Evolutionary conservation across 1,284 basidiomycete species (phyloP).

Genomic region (Spongispora temasekensis): DNA sequence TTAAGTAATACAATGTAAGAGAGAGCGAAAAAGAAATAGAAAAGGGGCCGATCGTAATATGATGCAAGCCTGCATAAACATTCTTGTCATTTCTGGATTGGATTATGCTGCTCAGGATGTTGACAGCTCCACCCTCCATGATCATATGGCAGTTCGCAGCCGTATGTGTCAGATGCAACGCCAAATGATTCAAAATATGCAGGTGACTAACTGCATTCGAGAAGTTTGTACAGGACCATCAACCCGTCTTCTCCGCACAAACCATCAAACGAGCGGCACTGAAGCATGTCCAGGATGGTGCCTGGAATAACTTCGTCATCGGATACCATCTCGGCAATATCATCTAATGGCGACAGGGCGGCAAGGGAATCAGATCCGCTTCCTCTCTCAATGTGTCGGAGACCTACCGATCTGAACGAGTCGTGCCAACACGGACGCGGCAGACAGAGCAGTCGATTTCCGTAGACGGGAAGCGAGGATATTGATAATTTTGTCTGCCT

Average conservation of each 20-base stretch:
- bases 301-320: slow-evolving; percentile 2
- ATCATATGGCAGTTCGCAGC: slow-evolving; percentile 15
- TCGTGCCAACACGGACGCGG: slow-evolving; percentile 20
- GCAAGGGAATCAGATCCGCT: not conserved
- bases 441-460: slow-evolving; percentile 21
- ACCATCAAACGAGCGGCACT: slow-evolving; percentile 30
- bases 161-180: not conserved
- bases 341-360: slow-evolving; percentile 9
- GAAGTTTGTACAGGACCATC: slow-evolving; percentile 16
- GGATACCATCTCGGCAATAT: slow-evolving; percentile 16
- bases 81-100: slow-evolving; percentile 5
- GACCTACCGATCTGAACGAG: slow-evolving; percentile 24
- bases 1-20: too few species aligned
- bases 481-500: slow-evolving; percentile 14
- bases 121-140: slow-evolving; percentile 17
- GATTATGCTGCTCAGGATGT: slow-evolving; percentile 18
- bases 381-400: too few species aligned
- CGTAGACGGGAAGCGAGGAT: slow-evolving; percentile 20
- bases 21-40: too few species aligned
- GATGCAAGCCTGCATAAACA: slow-evolving; percentile 20
- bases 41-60: too few species aligned
- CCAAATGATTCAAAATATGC: not conserved
- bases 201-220: slow-evolving; percentile 21
- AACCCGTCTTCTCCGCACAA: slow-evolving; percentile 30
- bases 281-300: slow-evolving; percentile 25